These are phyloP conservation scores for Ajuga reptans DNA, from an alignment of 305 asterid genomes.

Conservation along the genomic window DNA sequence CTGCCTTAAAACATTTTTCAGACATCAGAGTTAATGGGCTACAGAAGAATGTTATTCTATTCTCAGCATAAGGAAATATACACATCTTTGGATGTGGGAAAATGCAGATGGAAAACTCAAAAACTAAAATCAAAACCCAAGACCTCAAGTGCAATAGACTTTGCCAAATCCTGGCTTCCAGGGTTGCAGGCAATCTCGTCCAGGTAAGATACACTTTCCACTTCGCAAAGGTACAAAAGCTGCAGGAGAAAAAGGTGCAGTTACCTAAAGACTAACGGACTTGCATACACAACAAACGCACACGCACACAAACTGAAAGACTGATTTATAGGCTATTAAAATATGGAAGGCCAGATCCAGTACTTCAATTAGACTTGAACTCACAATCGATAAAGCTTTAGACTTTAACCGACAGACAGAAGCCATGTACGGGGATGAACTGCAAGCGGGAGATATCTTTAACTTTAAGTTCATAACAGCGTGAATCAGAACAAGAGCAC, in stretches of 20 bases:
- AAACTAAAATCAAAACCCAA: constrained; percentile 21
- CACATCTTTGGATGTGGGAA: constrained; percentile 4
- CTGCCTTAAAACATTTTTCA: neutral
- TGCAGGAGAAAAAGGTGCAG: constrained; percentile 35
- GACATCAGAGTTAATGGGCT: neutral
- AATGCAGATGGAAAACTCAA: constrained; percentile 9
- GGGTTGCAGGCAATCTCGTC: constrained; percentile 86
- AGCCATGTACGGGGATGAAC: constrained; percentile 38
- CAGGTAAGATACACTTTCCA: constrained; percentile 83
- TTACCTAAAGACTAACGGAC: constrained; percentile 16
- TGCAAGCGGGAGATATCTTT: constrained; percentile 39
- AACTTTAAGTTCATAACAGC: constrained; percentile 64
- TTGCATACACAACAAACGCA: neutral
- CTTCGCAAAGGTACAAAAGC: constrained; percentile 92
- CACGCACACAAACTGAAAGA: constrained; percentile 1
- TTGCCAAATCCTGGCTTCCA: constrained; percentile 59
- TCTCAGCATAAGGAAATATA: constrained; percentile 5
- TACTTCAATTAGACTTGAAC: constrained; percentile 30
- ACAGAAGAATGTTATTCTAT: constrained; percentile 3
- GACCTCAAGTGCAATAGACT: constrained; percentile 78
- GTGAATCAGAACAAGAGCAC: constrained; percentile 62
- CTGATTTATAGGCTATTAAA: neutral
- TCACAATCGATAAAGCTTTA: constrained; percentile 82
- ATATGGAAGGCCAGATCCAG: constrained; percentile 21
- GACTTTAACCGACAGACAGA: constrained; percentile 80